phyloP scores from a whole-genome alignment of 2,329 filamentous ascomycete genomes.

The Aspergillus nomiae region DNA sequence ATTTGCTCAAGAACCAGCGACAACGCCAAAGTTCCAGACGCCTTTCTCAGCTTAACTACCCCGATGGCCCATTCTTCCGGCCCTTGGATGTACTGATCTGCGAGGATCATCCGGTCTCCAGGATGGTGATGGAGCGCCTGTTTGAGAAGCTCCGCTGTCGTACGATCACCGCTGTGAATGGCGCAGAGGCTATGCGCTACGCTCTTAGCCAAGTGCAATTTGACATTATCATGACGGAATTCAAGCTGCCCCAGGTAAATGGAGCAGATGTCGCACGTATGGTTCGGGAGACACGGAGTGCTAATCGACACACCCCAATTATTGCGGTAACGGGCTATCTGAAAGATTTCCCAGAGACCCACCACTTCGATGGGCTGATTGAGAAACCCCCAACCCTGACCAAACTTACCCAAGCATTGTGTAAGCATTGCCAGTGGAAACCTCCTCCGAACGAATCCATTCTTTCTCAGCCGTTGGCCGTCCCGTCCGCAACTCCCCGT shows the following conservation, averaged over 20 bases:
- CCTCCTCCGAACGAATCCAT: constrained; percentile 64
- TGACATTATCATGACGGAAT: constrained; percentile 98
- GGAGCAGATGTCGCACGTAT: constrained; percentile 95
- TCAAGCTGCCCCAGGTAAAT: constrained; percentile 90
- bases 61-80: constrained; percentile 82
- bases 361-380: constrained; percentile 93
- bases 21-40: constrained; percentile 94
- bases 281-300: constrained; percentile 95
- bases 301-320: constrained; percentile 91
- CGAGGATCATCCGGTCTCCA: constrained; percentile 94
- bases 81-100: constrained; percentile 94
- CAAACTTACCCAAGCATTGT: constrained; percentile 85
- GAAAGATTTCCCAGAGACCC: constrained; percentile 92
- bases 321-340: constrained; percentile 96
- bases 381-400: constrained; percentile 95
- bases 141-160: constrained; percentile 93
- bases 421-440: constrained; percentile 91
- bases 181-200: constrained; percentile 87
- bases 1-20: constrained; percentile 85
- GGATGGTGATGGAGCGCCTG: constrained; percentile 98
- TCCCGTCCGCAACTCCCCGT: constrained; percentile 64
- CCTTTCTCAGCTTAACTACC: constrained; percentile 84
- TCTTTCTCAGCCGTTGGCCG: constrained; percentile 57
- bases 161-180: constrained; percentile 87
- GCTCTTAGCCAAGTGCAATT: constrained; percentile 98